Evolutionary conservation across 495 filamentous ascomycete genomes (phyloP).

Genomic region (Penicillium robsamsonii): DNA sequence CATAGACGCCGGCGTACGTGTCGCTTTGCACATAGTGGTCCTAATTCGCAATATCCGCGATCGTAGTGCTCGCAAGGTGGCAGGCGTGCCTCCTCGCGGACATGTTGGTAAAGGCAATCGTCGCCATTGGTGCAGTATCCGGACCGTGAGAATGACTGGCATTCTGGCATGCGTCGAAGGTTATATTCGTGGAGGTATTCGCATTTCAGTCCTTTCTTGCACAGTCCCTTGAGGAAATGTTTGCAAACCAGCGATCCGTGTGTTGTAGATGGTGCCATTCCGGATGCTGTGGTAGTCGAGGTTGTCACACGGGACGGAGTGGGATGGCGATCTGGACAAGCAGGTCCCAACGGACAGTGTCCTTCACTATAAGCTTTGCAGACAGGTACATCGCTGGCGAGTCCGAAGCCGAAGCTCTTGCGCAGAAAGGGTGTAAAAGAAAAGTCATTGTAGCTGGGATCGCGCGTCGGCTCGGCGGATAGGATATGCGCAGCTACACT

Average conservation of each 20-base stretch:
- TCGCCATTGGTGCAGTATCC: conserved; percentile 94
- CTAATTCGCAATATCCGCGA: conserved; percentile 89
- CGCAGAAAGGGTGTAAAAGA: conserved; percentile 73
- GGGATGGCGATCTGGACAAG: conserved; percentile 67
- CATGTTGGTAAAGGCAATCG: conserved; percentile 94
- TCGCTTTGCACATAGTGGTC: conserved; percentile 79
- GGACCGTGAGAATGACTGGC: conserved; percentile 84
- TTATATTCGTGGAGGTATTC: conserved; percentile 99
- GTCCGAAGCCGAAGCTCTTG: conserved; percentile 71
- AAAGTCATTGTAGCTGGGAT: conserved; percentile 61
- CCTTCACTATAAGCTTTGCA: conserved; percentile 80
- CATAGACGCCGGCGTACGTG: conserved; percentile 77
- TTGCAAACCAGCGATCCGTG: conserved; percentile 84
- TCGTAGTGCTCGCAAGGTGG: conserved; percentile 94
- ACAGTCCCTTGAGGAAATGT: conserved; percentile 95
- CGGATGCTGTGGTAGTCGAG: conserved; percentile 55
- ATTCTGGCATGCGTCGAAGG: conserved; percentile 95
- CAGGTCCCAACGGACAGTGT: conserved; percentile 73
- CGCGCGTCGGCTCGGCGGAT: conserved; percentile 44
- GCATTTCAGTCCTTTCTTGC: conserved; percentile 93
- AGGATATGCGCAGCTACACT: conserved; percentile 36
- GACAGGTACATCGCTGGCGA: conserved; percentile 68
- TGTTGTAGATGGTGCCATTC: conserved; percentile 46
- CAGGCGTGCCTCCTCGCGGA: conserved; percentile 75
- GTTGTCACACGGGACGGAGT: conserved; percentile 48